Evolutionary conservation across 176 grass and related monocot species (phyloP).

Genomic region (Tillandsia fasciculata): DNA sequence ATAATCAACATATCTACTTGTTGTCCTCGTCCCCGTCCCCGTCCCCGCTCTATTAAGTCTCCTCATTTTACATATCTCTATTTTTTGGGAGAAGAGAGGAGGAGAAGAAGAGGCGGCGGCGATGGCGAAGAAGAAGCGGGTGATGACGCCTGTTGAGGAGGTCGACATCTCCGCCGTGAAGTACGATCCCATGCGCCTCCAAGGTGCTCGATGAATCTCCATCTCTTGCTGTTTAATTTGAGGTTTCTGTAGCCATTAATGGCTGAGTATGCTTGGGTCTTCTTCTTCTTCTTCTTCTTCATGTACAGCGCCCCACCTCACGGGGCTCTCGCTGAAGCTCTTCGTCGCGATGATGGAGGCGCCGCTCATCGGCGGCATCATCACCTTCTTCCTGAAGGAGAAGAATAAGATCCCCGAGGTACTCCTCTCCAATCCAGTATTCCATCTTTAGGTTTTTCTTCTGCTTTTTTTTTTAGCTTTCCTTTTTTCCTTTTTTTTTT

Average conservation of each 20-base stretch:
- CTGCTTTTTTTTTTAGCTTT: not conserved
- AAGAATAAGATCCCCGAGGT: constrained; percentile 73
- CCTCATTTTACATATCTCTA: not conserved
- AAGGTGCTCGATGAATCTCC: constrained; percentile 3
- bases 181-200: constrained; percentile 35
- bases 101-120: constrained; percentile 1
- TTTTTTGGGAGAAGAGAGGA: not conserved
- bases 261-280: not conserved
- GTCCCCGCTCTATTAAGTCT: not conserved
- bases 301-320: constrained; percentile 59
- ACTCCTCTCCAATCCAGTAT: not conserved
- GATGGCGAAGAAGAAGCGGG: constrained; percentile 21
- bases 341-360: constrained; percentile 81
- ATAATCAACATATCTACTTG: too few relatives aligned
- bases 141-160: constrained; percentile 54
- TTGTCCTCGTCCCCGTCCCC: too few relatives aligned
- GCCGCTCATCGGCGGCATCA: constrained; percentile 33
- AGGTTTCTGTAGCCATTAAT: too few relatives aligned
- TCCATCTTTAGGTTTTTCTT: not conserved
- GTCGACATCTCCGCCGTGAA: constrained; percentile 54
- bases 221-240: too few relatives aligned
- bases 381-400: constrained; percentile 51
- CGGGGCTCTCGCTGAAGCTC: constrained; percentile 39
- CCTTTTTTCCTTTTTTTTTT: not conserved
- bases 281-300: not conserved